Evolutionary conservation across 176 grass and related monocot species (phyloP).

Genomic region (Eragrostis nindensis): DNA sequence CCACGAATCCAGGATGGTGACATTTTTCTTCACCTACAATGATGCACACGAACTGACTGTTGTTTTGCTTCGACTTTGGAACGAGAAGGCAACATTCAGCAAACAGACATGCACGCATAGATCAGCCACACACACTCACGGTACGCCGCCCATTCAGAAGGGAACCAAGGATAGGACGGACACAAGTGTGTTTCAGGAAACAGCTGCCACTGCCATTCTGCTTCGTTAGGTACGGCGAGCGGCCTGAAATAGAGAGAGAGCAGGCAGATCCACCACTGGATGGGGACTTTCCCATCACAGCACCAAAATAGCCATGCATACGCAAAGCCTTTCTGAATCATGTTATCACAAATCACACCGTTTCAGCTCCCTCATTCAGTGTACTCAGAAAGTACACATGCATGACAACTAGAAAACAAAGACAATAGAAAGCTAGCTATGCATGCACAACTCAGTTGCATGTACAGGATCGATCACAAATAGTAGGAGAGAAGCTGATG

Average conservation of each 20-base stretch:
- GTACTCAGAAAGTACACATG: not conserved
- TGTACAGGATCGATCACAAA: conserved; percentile 1
- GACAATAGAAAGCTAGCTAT: not conserved
- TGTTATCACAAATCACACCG: not conserved
- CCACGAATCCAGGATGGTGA: no score
- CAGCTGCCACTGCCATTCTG: not conserved
- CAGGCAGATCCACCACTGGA: not conserved
- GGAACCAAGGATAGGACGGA: conserved; percentile 5
- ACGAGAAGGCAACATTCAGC: not conserved
- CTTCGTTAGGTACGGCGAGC: not conserved
- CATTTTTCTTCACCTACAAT: not conserved
- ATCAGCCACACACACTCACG: conserved; percentile 19
- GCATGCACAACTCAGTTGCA: conserved; percentile 23
- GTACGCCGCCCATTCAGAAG: not conserved
- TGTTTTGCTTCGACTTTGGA: not conserved
- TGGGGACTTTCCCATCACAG: not conserved
- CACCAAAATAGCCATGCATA: conserved; percentile 37
- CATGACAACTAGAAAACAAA: not conserved
- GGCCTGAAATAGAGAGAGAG: not conserved
- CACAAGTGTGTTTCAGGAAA: conserved; percentile 30
- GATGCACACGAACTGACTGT: not conserved
- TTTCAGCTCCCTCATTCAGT: conserved; percentile 14
- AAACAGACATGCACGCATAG: not conserved
- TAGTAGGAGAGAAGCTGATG: conserved; percentile 9
- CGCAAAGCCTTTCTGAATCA: conserved; percentile 4